These are phyloP conservation scores for Plasmodiophora brassicae DNA, from an alignment of 208 protist species.

Conservation along the genomic window DNA sequence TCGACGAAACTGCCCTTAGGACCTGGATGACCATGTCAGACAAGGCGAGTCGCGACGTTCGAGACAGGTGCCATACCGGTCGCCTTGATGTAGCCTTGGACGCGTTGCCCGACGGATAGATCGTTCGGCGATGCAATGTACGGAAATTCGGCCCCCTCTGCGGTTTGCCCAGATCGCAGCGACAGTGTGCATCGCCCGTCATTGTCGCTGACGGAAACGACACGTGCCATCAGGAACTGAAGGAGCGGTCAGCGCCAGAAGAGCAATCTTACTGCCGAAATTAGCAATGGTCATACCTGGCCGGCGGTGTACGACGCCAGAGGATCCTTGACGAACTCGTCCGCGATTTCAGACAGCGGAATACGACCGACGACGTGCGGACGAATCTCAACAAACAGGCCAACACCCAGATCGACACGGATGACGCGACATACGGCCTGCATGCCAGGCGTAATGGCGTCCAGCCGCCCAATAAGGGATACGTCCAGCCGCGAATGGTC, in stretches of 20 bases:
- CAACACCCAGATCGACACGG: not conserved
- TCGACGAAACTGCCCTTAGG: conserved; percentile 12
- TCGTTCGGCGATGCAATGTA: not conserved
- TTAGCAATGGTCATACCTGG: not conserved
- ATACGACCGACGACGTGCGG: not conserved
- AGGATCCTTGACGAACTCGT: not conserved
- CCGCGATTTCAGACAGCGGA: not conserved
- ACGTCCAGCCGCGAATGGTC: not conserved
- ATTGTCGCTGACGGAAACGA: conserved; percentile 14
- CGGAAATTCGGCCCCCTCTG: not conserved
- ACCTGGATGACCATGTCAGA: not conserved
- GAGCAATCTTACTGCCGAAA: too few species aligned
- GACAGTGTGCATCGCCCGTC: not conserved
- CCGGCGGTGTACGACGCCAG: not conserved
- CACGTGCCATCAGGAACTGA: not conserved
- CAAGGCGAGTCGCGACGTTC: not conserved
- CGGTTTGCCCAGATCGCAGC: not conserved
- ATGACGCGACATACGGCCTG: not conserved
- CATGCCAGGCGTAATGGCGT: not conserved
- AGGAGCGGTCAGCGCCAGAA: too few species aligned
- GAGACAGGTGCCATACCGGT: not conserved
- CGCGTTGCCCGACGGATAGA: not conserved
- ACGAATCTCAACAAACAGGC: not conserved
- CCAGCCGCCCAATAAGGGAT: not conserved
- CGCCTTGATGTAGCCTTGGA: not conserved